Conservation (phyloP, 164 flowering plant species). For the Vitis labrusca region DNA sequence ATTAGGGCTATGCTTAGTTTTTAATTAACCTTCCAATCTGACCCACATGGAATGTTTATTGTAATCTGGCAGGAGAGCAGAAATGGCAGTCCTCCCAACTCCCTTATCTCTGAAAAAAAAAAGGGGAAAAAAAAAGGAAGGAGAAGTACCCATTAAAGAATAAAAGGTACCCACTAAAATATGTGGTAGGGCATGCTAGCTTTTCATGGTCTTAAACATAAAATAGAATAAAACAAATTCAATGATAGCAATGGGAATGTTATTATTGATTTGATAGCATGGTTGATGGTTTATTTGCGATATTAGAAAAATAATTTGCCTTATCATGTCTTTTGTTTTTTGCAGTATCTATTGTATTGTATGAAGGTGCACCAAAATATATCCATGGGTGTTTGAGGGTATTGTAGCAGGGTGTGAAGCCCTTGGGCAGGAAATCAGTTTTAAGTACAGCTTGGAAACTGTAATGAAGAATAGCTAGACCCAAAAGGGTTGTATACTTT, state of each 20-base stretch:
- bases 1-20: slow-evolving; percentile 14
- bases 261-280: not conserved
- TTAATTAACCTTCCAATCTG: not conserved
- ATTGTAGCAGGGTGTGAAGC: too few species aligned
- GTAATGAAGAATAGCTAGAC: too few species aligned
- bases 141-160: slow-evolving; percentile 1
- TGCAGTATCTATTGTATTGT: too few species aligned
- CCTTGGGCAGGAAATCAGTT: too few species aligned
- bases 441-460: too few species aligned
- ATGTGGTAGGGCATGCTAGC: not conserved
- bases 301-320: not conserved
- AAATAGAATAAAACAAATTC: not conserved
- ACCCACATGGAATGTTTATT: not conserved
- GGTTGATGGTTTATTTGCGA: not conserved
- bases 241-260: not conserved
- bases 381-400: too few species aligned
- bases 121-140: not conserved
- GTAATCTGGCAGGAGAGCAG: not conserved
- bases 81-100: not conserved
- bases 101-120: too few species aligned
- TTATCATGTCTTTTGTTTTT: too few species aligned
- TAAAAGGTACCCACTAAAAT: not conserved
- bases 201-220: not conserved
- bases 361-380: too few species aligned
- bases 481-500: too few species aligned